phyloP scores from a whole-genome alignment of 2,329 filamentous ascomycete genomes.

The Claviceps arundinis region DNA sequence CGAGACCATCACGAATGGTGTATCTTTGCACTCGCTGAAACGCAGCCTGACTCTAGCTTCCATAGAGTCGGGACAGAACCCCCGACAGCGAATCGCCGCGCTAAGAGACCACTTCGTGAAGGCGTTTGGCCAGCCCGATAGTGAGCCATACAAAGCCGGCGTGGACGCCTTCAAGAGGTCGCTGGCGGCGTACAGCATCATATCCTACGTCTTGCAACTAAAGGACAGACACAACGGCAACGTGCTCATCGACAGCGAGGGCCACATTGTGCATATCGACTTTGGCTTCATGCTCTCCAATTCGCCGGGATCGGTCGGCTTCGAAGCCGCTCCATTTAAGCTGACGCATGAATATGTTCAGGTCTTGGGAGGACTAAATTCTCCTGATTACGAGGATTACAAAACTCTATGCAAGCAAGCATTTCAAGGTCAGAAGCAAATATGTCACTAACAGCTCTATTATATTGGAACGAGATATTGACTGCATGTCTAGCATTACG shows the following conservation, averaged over 20 bases:
- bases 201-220: constrained; percentile 70
- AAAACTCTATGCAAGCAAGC: constrained; percentile 71
- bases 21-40: constrained; percentile 77
- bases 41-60: constrained; percentile 65
- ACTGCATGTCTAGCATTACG: constrained; percentile 44
- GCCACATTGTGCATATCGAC: constrained; percentile 79
- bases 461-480: too few species aligned
- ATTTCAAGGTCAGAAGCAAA: constrained; percentile 52
- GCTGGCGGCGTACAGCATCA: constrained; percentile 75
- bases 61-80: constrained; percentile 60
- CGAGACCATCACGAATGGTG: constrained; percentile 78
- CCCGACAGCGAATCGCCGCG: constrained; percentile 62
- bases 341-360: constrained; percentile 78
- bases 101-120: constrained; percentile 73
- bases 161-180: constrained; percentile 69
- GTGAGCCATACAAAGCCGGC: constrained; percentile 55
- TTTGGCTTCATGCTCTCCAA: constrained; percentile 87
- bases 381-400: constrained; percentile 59
- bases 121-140: constrained; percentile 58
- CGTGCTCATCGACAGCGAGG: constrained; percentile 72
- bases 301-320: constrained; percentile 70
- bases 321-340: constrained; percentile 80
- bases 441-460: too few species aligned
- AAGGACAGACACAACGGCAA: constrained; percentile 83
- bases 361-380: constrained; percentile 60